Evolutionary conservation across 106 monocot species (phyloP).

Genomic region (Dendrobium huoshanense): DNA sequence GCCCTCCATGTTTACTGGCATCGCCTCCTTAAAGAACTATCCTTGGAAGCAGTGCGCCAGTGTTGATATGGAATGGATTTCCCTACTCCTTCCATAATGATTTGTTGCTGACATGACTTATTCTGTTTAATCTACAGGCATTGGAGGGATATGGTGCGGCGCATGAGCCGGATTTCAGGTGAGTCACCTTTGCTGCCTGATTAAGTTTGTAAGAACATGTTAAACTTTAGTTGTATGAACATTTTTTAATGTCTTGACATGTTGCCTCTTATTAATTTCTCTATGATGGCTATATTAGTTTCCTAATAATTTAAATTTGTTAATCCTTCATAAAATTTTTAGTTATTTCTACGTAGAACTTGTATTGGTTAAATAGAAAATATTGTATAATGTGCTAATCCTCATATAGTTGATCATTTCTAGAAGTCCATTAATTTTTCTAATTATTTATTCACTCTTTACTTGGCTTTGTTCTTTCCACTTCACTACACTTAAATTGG

Average conservation of each 20-base stretch:
- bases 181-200: slow-evolving; percentile 10
- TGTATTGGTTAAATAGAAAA: background rate
- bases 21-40: slow-evolving; percentile 58
- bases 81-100: slow-evolving; percentile 45
- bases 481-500: slow-evolving; percentile 18
- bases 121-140: slow-evolving; percentile 99
- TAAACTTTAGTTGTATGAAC: background rate
- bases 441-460: background rate
- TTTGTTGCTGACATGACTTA: slow-evolving; percentile 91
- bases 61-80: slow-evolving; percentile 92
- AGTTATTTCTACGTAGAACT: background rate
- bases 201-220: background rate
- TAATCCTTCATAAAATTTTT: background rate
- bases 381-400: background rate
- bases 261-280: background rate
- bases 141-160: slow-evolving; percentile 78
- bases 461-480: slow-evolving; percentile 6
- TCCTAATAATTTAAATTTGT: background rate
- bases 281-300: background rate
- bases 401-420: background rate
- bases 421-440: background rate
- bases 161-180: slow-evolving; percentile 88
- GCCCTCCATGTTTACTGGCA: slow-evolving; percentile 53
- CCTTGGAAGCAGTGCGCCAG: slow-evolving; percentile 44
- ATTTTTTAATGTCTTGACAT: too few species aligned